phyloP scores from a whole-genome alignment of 176 grass and related monocot genomes.

The Stipa capillata region DNA sequence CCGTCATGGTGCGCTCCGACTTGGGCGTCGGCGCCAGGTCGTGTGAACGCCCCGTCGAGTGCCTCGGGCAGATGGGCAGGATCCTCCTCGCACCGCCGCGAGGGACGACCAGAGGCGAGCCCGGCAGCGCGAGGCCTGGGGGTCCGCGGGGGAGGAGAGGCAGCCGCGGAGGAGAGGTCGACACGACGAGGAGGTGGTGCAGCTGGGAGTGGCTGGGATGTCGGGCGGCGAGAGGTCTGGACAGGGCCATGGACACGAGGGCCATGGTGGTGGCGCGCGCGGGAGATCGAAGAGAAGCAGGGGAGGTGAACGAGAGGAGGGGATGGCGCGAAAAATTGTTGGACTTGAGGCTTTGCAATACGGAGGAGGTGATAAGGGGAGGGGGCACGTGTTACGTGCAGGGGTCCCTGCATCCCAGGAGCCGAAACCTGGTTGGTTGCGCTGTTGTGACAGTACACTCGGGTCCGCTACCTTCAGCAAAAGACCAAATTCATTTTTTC shows the following conservation, averaged over 20 bases:
- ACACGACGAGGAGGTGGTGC: neutral
- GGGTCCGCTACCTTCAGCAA: too few relatives aligned
- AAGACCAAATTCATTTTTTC: neutral
- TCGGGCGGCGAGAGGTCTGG: neutral
- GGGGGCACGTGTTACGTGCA: neutral
- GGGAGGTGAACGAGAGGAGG: neutral
- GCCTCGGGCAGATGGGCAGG: neutral
- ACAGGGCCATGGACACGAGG: neutral
- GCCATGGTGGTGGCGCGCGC: neutral
- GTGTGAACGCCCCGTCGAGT: neutral
- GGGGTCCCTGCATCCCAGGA: neutral
- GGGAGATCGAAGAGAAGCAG: neutral
- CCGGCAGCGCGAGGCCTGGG: neutral
- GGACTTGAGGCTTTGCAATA: neutral
- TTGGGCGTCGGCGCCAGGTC: neutral
- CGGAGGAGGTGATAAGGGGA: neutral
- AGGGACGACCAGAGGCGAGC: neutral
- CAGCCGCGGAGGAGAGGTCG: neutral
- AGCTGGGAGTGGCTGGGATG: neutral
- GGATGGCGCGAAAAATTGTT: neutral
- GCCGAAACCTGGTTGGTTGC: neutral
- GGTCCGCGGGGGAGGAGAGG: neutral
- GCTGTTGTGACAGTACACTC: too few relatives aligned
- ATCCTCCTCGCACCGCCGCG: neutral
- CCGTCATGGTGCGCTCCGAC: neutral